Evolutionary conservation across 2,329 filamentous ascomycete genomes (phyloP).

Genomic region (Xylariales sp.): DNA sequence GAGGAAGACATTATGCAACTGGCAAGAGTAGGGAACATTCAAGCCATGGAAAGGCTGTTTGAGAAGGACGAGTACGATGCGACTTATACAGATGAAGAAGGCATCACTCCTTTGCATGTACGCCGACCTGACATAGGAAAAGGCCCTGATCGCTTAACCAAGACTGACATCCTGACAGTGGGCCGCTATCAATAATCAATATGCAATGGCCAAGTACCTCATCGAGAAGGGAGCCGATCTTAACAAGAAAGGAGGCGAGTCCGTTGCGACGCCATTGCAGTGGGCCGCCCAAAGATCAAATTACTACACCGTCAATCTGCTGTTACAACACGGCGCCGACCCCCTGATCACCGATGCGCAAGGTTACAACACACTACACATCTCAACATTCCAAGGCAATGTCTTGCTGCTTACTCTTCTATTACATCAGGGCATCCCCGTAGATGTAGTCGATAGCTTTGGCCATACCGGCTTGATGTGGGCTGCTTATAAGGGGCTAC

Average conservation of each 20-base stretch:
- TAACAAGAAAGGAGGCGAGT: conserved; percentile 93
- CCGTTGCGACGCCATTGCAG: conserved; percentile 86
- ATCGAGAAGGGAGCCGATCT: conserved; percentile 81
- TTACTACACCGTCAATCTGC: conserved; percentile 91
- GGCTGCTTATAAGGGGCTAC: conserved; percentile 96
- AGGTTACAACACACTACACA: conserved; percentile 96
- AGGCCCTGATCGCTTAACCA: not conserved
- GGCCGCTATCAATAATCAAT: conserved; percentile 98
- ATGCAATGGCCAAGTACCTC: conserved; percentile 93
- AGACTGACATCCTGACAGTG: conserved; percentile 55
- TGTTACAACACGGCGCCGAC: conserved; percentile 88
- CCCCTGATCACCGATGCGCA: conserved; percentile 88
- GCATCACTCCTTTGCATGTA: conserved; percentile 94
- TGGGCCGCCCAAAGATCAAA: conserved; percentile 97
- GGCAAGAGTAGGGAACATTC: conserved; percentile 80
- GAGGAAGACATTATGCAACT: conserved; percentile 94
- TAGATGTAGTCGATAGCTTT: conserved; percentile 84
- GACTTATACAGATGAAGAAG: conserved; percentile 81
- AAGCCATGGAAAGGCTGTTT: conserved; percentile 84
- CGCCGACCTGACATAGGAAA: conserved; percentile 23
- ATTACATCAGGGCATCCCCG: conserved; percentile 90
- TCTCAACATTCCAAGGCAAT: conserved; percentile 95
- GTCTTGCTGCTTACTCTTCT: conserved; percentile 83
- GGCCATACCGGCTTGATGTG: conserved; percentile 97
- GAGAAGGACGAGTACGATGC: conserved; percentile 77